Base-by-base conservation (phyloP, 75 land plant species). In the Cupressus sempervirens region DNA sequence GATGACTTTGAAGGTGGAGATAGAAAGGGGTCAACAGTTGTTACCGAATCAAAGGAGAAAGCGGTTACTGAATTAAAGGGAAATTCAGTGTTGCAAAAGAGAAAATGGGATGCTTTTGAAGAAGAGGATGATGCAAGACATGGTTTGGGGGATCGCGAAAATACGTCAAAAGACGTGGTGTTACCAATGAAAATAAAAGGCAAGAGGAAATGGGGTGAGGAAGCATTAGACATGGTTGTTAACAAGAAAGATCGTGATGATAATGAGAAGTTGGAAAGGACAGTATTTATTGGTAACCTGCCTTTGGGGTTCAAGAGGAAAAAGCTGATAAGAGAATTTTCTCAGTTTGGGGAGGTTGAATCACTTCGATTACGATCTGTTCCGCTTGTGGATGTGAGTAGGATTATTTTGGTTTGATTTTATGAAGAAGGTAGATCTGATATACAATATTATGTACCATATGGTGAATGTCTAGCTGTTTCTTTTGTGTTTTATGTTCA, bases 201-300 rank as follows among this genome's bases (percentile, higher is more conserved):
- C 58, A 88, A 91, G 52, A 82, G 85, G 18, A 89, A 87, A 70
- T 68, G 73, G 48, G 93, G 88, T 34, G 88, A 89, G 80, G 87
- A 85, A 7, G 89, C 74, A 46, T 95, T 90, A 14, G 70, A 82
- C 81, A 48, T 88, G 88, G 87, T 35, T 7, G 41, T 85, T 11
- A 72, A 89, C 48, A 90, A 88, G 86, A 91, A 94, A 80, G 89
- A 89, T 70, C 91, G 84, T 81, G 98, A 96, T 82, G 94, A 93
- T 76, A 97, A 93, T 85, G 86, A 83, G 45, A 98, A 98, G 92
- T 88, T 96, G 26, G 76, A 90, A 56, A 90, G 99, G 82, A 98
- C 99, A 38, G 89, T 98, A 34, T 98, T 98, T 90, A 94, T 96
- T 38, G 99, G 99, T 53, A 98, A 98, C 85, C 88, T 98, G 89